Evolutionary conservation across 2,329 filamentous ascomycete genomes (phyloP).

Genomic region (Ophidiomyces ophidiicola): DNA sequence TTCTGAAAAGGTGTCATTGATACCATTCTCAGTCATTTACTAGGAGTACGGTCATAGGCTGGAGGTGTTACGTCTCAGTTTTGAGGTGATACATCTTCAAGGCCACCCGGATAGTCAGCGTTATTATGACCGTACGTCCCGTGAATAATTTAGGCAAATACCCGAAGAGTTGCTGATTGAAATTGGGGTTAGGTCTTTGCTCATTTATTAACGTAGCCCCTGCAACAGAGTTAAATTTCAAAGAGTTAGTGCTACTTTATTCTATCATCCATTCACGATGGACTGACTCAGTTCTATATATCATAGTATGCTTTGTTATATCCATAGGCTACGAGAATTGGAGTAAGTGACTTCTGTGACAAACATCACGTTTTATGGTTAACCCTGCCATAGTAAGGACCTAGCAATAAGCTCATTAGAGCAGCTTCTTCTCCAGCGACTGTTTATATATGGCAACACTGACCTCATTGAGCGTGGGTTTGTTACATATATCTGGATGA

Average conservation of each 20-base stretch:
- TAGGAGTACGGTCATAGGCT: conserved; percentile 52
- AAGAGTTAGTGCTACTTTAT: conserved; percentile 31
- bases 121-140: conserved; percentile 34
- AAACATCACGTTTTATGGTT: conserved; percentile 9
- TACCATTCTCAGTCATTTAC: background rate
- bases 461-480: conserved; percentile 58
- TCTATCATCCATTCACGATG: background rate
- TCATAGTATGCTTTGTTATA: conserved; percentile 48
- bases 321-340: conserved; percentile 51
- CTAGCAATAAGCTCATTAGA: conserved; percentile 44
- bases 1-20: background rate
- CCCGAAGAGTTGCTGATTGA: background rate
- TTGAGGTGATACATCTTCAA: conserved; percentile 49
- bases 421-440: conserved; percentile 48
- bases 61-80: conserved; percentile 52
- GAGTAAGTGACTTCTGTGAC: conserved; percentile 39
- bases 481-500: conserved; percentile 56
- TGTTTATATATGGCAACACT: conserved; percentile 40
- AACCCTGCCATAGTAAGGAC: conserved; percentile 21
- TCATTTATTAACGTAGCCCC: conserved; percentile 50
- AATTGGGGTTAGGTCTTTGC: conserved; percentile 37
- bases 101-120: conserved; percentile 26
- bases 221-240: conserved; percentile 52
- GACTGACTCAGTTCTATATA: conserved; percentile 1
- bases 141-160: conserved; percentile 7